Conservation (phyloP, 1,284 basidiomycete species). For the Meira nashicola region DNA sequence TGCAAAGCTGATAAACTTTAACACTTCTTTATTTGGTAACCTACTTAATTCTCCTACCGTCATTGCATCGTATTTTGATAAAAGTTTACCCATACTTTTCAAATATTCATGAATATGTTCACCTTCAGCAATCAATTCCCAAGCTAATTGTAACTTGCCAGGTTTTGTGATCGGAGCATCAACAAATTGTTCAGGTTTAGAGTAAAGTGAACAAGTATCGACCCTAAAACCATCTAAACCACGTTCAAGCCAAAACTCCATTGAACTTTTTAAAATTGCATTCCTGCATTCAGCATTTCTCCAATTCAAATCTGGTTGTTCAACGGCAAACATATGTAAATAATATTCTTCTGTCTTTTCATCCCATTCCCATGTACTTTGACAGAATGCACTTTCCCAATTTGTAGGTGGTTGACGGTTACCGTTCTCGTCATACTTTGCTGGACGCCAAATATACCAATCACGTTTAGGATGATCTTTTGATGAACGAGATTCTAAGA, state of each 20-base stretch:
- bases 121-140: slow-evolving; percentile 32
- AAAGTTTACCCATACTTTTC: slow-evolving; percentile 61
- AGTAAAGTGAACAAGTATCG: slow-evolving; percentile 33
- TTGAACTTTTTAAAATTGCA: slow-evolving; percentile 61
- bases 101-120: slow-evolving; percentile 63
- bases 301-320: slow-evolving; percentile 76
- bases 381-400: slow-evolving; percentile 56
- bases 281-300: slow-evolving; percentile 61
- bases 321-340: slow-evolving; percentile 62
- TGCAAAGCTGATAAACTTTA: slow-evolving; percentile 62
- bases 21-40: slow-evolving; percentile 56
- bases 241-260: slow-evolving; percentile 69
- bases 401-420: slow-evolving; percentile 61
- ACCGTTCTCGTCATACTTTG: slow-evolving; percentile 59
- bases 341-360: slow-evolving; percentile 68
- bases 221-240: slow-evolving; percentile 68
- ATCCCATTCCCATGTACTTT: slow-evolving; percentile 68
- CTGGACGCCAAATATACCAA: slow-evolving; percentile 72
- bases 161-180: slow-evolving; percentile 45
- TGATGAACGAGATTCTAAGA: slow-evolving; percentile 63
- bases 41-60: slow-evolving; percentile 63
- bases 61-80: slow-evolving; percentile 56
- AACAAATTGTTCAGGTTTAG: slow-evolving; percentile 45
- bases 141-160: neutral
- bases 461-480: slow-evolving; percentile 64